Evolutionary conservation across 768 basidiomycete species (phyloP).

Genomic region (Russula olivacea): DNA sequence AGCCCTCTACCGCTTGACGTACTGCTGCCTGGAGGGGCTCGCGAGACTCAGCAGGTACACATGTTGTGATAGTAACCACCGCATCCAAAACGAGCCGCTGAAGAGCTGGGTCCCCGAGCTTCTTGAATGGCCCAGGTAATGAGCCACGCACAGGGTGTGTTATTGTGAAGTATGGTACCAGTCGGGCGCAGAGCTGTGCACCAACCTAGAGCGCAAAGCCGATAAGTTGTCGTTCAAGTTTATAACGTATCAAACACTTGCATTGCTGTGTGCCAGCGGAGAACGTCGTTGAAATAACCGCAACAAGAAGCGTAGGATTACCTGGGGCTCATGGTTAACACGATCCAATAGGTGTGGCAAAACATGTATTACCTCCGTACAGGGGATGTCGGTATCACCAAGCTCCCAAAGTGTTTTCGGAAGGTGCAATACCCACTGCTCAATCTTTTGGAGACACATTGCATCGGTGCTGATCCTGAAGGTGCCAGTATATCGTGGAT

Average conservation of each 20-base stretch:
- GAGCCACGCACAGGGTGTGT: constrained; percentile 68
- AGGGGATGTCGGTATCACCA: constrained; percentile 46
- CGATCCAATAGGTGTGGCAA: background rate
- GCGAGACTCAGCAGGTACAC: constrained; percentile 5
- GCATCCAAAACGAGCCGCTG: constrained; percentile 63
- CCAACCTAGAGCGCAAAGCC: constrained; percentile 35
- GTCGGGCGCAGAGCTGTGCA: constrained; percentile 46
- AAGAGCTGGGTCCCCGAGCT: constrained; percentile 45
- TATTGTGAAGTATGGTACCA: constrained; percentile 77
- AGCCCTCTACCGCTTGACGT: constrained; percentile 24
- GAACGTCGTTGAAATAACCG: constrained; percentile 53
- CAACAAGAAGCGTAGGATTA: constrained; percentile 58
- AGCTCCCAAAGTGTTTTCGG: constrained; percentile 86
- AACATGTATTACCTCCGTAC: constrained; percentile 50
- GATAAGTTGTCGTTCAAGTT: constrained; percentile 10
- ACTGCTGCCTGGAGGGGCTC: constrained; percentile 25
- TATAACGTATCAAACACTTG: constrained; percentile 29
- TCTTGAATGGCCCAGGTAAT: constrained; percentile 71
- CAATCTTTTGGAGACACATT: constrained; percentile 34
- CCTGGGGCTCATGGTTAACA: constrained; percentile 31
- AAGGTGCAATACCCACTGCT: constrained; percentile 68
- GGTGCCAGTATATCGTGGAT: constrained; percentile 45
- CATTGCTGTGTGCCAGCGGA: constrained; percentile 40
- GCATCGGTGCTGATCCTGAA: constrained; percentile 37
- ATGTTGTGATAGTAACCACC: constrained; percentile 34